Evolutionary conservation across 2,329 filamentous ascomycete species (phyloP).

Genomic region (Diaporthe citri): DNA sequence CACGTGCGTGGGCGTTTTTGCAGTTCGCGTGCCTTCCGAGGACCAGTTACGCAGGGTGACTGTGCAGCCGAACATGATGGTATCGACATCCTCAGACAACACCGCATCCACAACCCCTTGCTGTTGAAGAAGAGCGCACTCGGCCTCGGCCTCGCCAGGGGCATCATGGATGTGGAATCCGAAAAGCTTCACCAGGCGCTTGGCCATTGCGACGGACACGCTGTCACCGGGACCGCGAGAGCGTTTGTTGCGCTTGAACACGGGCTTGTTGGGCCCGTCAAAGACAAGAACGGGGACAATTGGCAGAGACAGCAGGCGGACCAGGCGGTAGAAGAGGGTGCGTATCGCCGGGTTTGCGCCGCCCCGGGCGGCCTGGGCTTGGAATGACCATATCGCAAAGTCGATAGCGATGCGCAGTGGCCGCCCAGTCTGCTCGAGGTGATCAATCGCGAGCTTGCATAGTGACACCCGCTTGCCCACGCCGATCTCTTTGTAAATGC

Average conservation of each 20-base stretch:
- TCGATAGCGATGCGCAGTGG: conserved; percentile 92
- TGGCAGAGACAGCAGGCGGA: conserved; percentile 64
- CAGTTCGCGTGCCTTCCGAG: conserved; percentile 73
- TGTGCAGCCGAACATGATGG: conserved; percentile 94
- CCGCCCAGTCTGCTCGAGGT: conserved; percentile 76
- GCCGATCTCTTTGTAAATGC: conserved; percentile 92
- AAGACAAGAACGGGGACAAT: conserved; percentile 67
- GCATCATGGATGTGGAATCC: conserved; percentile 88
- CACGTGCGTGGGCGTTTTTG: conserved; percentile 84
- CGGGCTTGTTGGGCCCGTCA: conserved; percentile 66
- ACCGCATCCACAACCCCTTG: conserved; percentile 91
- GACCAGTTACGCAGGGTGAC: conserved; percentile 86
- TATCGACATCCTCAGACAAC: conserved; percentile 95
- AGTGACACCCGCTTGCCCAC: conserved; percentile 83
- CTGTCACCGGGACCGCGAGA: conserved; percentile 73
- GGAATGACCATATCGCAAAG: conserved; percentile 97
- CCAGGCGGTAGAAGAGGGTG: conserved; percentile 91
- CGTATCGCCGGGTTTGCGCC: conserved; percentile 91
- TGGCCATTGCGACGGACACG: conserved; percentile 81
- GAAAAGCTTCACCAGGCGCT: conserved; percentile 86
- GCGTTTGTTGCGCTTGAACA: conserved; percentile 88
- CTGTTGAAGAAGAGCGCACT: conserved; percentile 88
- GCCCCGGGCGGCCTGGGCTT: conserved; percentile 85
- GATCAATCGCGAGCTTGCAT: conserved; percentile 83
- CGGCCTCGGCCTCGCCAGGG: conserved; percentile 94